A percentile compares a stretch with the other conserved stretches of the same genome.
Conservation (phyloP, 2,329 filamentous ascomycete species). For the Leptoxyphium fumago region DNA sequence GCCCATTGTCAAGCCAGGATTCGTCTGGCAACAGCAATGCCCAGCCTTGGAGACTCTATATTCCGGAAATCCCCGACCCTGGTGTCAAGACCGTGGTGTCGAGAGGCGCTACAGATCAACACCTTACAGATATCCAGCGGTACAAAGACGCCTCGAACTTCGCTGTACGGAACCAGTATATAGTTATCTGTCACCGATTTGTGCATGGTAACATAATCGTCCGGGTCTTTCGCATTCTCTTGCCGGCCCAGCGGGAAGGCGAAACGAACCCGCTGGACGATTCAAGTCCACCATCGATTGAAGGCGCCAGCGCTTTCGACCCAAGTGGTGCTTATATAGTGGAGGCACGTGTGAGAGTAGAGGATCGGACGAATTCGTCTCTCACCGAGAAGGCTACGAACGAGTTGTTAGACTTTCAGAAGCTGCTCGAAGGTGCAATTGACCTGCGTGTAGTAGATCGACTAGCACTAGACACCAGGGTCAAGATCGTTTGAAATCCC, state of each 20-base stretch:
- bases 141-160: slow-evolving; percentile 25
- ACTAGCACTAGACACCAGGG: slow-evolving; percentile 44
- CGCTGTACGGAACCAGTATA: slow-evolving; percentile 32
- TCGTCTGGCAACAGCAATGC: not conserved
- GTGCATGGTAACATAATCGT: slow-evolving; percentile 43
- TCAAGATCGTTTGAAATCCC: slow-evolving; percentile 20
- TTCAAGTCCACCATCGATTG: slow-evolving; percentile 22
- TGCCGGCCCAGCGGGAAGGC: slow-evolving; percentile 16
- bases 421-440: slow-evolving; percentile 41
- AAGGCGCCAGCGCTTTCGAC: slow-evolving; percentile 37
- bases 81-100: slow-evolving; percentile 39
- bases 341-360: slow-evolving; percentile 42
- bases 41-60: slow-evolving; percentile 22
- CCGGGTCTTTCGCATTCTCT: slow-evolving; percentile 40
- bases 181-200: slow-evolving; percentile 42
- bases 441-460: slow-evolving; percentile 43
- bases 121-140: slow-evolving; percentile 32
- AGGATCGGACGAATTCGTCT: slow-evolving; percentile 39
- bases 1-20: not conserved
- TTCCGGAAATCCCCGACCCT: slow-evolving; percentile 31
- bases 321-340: slow-evolving; percentile 42
- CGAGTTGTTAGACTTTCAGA: slow-evolving; percentile 39
- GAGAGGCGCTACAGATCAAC: slow-evolving; percentile 35
- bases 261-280: slow-evolving; percentile 15
- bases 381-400: slow-evolving; percentile 39